Base-by-base conservation (phyloP, 2,329 filamentous ascomycete species). In the Rutstroemia sp. region DNA sequence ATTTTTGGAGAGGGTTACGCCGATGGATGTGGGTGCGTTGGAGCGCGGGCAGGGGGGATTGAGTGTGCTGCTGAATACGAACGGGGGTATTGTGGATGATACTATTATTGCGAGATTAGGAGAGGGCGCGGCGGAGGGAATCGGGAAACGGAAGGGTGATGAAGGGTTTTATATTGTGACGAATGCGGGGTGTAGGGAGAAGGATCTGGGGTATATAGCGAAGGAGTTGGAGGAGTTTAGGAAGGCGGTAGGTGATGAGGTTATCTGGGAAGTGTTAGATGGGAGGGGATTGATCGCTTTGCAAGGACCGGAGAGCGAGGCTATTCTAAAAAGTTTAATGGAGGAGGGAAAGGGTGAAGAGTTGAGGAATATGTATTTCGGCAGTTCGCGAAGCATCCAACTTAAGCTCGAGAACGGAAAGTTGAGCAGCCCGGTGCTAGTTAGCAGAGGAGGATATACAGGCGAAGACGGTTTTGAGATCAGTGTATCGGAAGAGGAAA, bases 401-500 rank as follows among this genome's bases (percentile, higher is more conserved):
- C 74, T 96, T 53, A 81, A 78, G 60, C 75, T 89, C 12, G 73
- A 77, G 39, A 80, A 79, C 46, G 79, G 78, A 39, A 64, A 68
- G 55, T 58, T 69, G 65, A 77, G 59, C 66, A 78, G 59, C 72
- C 78, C 62, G 69, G 67, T 94, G 49, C 79, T 96, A 51, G 85
- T 96, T 68, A 92, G 86, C 69, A 84, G 94, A 59, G 94, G 88
- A 48, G 94, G 94, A 4, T 99, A 99, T 77, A 99, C 94, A 0
- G 94, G 94, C 59, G 94, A 99, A 76, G 94, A 99, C 71, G 94
- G 94, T 44, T 99, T 99, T 73, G 94, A 99, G 75, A 90, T 99
- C 67, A 94, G 89, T 42, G 88, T 96, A 66, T 83, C 87, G 1
- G 79, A 82, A 0, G 78, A 79, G 23, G 80, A 85, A 65, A 83